A percentile compares a stretch with the other conserved stretches of the same genome.
Conservation (phyloP, 2,329 filamentous ascomycete species). For the Botrytis medusae region DNA sequence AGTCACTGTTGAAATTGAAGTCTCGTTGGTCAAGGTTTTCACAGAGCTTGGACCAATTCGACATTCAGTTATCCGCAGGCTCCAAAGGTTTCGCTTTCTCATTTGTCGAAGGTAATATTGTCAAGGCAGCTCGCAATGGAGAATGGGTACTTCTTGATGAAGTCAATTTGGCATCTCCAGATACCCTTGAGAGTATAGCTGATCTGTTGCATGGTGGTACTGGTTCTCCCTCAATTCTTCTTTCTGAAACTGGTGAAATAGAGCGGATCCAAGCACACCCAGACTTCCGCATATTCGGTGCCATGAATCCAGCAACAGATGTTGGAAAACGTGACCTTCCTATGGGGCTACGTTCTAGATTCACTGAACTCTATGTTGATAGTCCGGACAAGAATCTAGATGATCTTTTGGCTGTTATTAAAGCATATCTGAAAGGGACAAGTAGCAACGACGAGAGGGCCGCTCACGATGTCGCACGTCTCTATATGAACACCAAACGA, state of each 20-base stretch:
- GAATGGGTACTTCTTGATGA: constrained; percentile 98
- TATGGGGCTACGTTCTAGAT: constrained; percentile 82
- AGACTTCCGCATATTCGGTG: constrained; percentile 93
- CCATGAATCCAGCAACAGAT: constrained; percentile 99
- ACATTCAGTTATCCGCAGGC: constrained; percentile 72
- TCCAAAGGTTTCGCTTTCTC: constrained; percentile 84
- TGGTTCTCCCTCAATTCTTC: constrained; percentile 74
- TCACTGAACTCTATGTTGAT: constrained; percentile 93
- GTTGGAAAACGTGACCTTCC: constrained; percentile 94
- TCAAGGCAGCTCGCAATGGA: constrained; percentile 92
- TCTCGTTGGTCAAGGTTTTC: constrained; percentile 81
- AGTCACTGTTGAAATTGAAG: constrained; percentile 56
- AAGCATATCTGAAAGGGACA: constrained; percentile 76
- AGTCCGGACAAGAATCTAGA: constrained; percentile 85
- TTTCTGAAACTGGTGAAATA: constrained; percentile 92
- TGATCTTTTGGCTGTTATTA: constrained; percentile 83
- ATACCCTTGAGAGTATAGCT: constrained; percentile 90
- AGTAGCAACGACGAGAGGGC: constrained; percentile 71
- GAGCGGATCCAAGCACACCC: constrained; percentile 87
- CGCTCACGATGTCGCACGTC: constrained; percentile 75
- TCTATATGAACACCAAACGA: constrained; percentile 86
- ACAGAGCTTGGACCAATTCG: constrained; percentile 71
- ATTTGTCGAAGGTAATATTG: constrained; percentile 93
- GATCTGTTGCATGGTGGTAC: constrained; percentile 77
- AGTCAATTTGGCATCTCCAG: constrained; percentile 92